Percentiles rank a stretch among this genome's conserved stretches.
Conservation (phyloP, 306 rosid genomes). For the Ceratonia siliqua region DNA sequence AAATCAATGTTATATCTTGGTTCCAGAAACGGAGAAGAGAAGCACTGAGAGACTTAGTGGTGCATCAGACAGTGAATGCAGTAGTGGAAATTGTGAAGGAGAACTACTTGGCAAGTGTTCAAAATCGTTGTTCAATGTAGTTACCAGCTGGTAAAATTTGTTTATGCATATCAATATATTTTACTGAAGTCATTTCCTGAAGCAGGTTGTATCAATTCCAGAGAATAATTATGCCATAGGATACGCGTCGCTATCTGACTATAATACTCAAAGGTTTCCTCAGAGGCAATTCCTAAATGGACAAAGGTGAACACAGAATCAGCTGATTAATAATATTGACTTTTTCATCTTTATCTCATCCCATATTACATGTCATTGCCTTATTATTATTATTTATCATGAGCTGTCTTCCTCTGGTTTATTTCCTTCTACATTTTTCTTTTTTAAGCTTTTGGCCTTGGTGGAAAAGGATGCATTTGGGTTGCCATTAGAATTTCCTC, state of each 20-base stretch:
- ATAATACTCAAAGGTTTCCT: conserved; percentile 70
- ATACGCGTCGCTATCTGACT: conserved; percentile 74
- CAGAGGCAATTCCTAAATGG: conserved; percentile 65
- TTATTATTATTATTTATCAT: no score
- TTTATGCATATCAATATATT: conserved; percentile 4
- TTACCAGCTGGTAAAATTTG: conserved; percentile 9
- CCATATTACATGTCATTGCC: background rate
- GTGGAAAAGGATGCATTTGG: background rate
- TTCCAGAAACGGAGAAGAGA: conserved; percentile 80
- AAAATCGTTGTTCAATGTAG: conserved; percentile 16
- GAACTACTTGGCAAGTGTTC: conserved; percentile 79
- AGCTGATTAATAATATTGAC: background rate
- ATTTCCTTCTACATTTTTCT: background rate
- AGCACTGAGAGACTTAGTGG: conserved; percentile 50
- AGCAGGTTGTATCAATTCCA: conserved; percentile 82
- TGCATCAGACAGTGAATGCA: conserved; percentile 75
- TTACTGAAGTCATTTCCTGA: conserved; percentile 33
- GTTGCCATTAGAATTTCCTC: background rate
- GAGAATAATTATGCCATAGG: conserved; percentile 68
- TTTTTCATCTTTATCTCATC: conserved; percentile 10
- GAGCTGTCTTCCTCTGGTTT: background rate
- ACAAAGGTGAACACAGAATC: conserved; percentile 62
- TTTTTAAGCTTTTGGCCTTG: background rate
- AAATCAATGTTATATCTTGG: conserved; percentile 25
- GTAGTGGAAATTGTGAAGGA: conserved; percentile 85